phyloP scores from a whole-genome alignment of 139 green algal genomes.

The Haematococcus lacustris region DNA sequence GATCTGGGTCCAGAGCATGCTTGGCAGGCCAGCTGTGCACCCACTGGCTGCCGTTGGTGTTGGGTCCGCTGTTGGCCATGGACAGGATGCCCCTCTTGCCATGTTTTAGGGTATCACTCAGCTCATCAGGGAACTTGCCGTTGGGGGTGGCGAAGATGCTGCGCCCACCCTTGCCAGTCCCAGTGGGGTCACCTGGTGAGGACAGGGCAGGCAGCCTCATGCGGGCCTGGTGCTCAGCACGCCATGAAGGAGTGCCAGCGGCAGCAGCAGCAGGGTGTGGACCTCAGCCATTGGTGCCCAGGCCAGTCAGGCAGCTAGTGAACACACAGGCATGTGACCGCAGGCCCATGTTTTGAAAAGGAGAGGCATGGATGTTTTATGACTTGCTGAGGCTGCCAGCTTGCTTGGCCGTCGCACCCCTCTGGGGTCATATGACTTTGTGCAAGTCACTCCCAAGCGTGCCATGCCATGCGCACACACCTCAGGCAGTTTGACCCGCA shows the following conservation, averaged over 20 bases:
- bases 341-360: background rate
- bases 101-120: slow-evolving; percentile 83
- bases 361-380: background rate
- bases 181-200: slow-evolving; percentile 73
- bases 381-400: background rate
- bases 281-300: background rate
- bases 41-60: slow-evolving; percentile 68
- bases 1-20: no score
- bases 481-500: background rate
- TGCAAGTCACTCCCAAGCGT: background rate
- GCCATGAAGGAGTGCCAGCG: background rate
- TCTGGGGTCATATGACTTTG: background rate
- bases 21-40: no score
- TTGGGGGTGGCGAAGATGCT: slow-evolving; percentile 79
- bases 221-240: background rate
- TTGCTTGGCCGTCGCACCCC: background rate
- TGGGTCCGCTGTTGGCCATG: slow-evolving; percentile 96
- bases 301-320: background rate
- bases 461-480: background rate
- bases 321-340: background rate
- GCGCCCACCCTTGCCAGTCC: slow-evolving; percentile 89
- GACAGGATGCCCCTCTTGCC: slow-evolving; percentile 80
- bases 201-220: background rate
- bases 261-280: background rate
- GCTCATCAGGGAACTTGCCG: slow-evolving; percentile 92